Percentiles rank a stretch among this genome's conserved stretches.
These are phyloP conservation scores for Agaricales sp. DNA, from an alignment of 1,284 basidiomycete species.

Conservation along the genomic window DNA sequence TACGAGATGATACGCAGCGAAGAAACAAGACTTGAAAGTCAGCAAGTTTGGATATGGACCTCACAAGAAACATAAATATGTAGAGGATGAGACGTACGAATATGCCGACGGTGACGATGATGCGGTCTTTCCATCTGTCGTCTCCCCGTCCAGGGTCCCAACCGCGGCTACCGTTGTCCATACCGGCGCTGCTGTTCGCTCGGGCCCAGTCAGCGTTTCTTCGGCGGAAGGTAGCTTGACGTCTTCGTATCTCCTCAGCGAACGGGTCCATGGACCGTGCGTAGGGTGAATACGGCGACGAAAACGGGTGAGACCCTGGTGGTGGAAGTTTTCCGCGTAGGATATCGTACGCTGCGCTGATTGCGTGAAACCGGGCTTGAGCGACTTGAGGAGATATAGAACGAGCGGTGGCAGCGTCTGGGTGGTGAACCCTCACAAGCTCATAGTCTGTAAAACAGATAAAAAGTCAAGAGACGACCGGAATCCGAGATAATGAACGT, in stretches of 20 bases:
- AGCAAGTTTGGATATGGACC: not conserved
- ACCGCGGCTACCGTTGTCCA: conserved; percentile 15
- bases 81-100: conserved; percentile 27
- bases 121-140: conserved; percentile 46
- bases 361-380: conserved; percentile 51
- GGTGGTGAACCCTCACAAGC: conserved; percentile 60
- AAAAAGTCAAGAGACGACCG: conserved; percentile 3
- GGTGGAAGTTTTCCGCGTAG: conserved; percentile 31
- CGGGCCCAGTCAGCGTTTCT: conserved; percentile 17
- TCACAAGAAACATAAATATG: not conserved
- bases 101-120: conserved; percentile 36
- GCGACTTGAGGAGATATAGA: conserved; percentile 32
- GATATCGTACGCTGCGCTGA: conserved; percentile 49
- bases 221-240: conserved; percentile 17
- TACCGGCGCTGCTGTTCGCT: conserved; percentile 14
- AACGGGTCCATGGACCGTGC: conserved; percentile 16
- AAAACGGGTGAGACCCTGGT: conserved; percentile 12
- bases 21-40: not conserved
- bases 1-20: not conserved
- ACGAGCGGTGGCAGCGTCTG: conserved; percentile 47
- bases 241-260: conserved; percentile 22
- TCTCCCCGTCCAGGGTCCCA: conserved; percentile 24
- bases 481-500: not conserved
- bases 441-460: conserved; percentile 44
- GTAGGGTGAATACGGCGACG: conserved; percentile 10